Evolutionary conservation across 306 rosid genomes (phyloP), one percentile per base, ranked within the genome.

Genomic region (Crotalaria pallida): DNA sequence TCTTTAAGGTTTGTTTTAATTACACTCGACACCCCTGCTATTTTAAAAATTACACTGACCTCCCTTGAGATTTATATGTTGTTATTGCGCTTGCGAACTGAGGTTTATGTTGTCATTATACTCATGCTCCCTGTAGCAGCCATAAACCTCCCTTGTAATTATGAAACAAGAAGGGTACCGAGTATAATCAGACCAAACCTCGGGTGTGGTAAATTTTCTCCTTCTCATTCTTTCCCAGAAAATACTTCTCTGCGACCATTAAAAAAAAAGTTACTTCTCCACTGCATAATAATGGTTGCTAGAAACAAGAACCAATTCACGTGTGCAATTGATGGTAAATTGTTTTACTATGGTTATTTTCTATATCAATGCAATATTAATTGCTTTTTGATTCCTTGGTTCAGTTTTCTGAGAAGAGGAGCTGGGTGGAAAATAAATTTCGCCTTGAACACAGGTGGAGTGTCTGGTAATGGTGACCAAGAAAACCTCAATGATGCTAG

Each of bases 391-490:
- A 71, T 66, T 15, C 65, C 51, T 55, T 79, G 69, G 57, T 73
- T 62, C 92, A 93, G 98, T 76, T 84, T 84, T 40, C 77, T 22
- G 76, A 68, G 76, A 72, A 81, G 88, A 81, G 83, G 81, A 69
- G 76, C 58, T 57, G 67, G 73, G 27, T 82, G 86, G 89, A 84
- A 81, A 79, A 52, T 88, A 78, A 88, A 82, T 55, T 87, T 90
- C 79, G 91, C 97, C 67, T 79, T 91, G 86, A 85, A 94, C 89
- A 88, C 96, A 7, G 90, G 85, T 33, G 99, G 91, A 67, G 69
- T 86, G 49, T 73, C 97, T 24, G 83, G 80, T 58, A 83, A 83
- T 63, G 90, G 87, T 52, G 92, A 82, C 55, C 87, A 85, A 72
- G 87, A 87, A 74, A 73, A 77, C 67, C n/a, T 77, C 79, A 50